Base-by-base conservation (phyloP, 805 yeast genomes). In the Cyberlindnera maclurae region DNA sequence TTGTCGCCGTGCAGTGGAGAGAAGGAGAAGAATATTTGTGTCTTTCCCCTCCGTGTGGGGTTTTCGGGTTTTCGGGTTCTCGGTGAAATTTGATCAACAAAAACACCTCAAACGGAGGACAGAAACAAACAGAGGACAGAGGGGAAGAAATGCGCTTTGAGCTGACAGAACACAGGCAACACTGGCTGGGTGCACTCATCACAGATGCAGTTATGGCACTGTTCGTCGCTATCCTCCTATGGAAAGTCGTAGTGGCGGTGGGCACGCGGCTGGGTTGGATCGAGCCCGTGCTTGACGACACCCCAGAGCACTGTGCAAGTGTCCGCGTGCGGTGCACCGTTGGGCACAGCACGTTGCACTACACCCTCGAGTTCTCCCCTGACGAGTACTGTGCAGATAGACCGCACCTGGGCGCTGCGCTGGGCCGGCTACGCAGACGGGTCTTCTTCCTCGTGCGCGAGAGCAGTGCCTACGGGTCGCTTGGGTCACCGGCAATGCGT, bases 251-350 rank as follows among this genome's bases (percentile, higher is more conserved):
- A 5, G 24, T 20, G 24, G 24, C 24, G 24, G 24, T 20, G 24
- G 24, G 24, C 24, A 20, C 24, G 24, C 24, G 24, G 41, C 24
- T 49, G 68, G 6, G 58, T 58, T 1, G 24, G 24, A 6, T 20
- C 8, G 24, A 20, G 24, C 24, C 24, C 24, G 24, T 20, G 5
- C 8, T 20, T 54, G 68, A 70, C n/a, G 83, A 82, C 33, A 71
- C 75, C 18, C 93, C 90, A 0, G 78, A 79, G 7, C 90, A 82
- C 55, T 82, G 88, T 60, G 88, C 93, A 1, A 87, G 82, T 57
- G 65, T 82, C 1, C 76, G 76, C 39, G 52, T 75, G 3, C 45
- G 49, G 13, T 34, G 31, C 17, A 18, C 12, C 10, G 12, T 17
- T 12, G 16, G 18, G n/a, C 7, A 11, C 31, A n/a, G 28, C 2